Base-by-base conservation (phyloP, 345 rosid genomes). In the Turritis glabra region DNA sequence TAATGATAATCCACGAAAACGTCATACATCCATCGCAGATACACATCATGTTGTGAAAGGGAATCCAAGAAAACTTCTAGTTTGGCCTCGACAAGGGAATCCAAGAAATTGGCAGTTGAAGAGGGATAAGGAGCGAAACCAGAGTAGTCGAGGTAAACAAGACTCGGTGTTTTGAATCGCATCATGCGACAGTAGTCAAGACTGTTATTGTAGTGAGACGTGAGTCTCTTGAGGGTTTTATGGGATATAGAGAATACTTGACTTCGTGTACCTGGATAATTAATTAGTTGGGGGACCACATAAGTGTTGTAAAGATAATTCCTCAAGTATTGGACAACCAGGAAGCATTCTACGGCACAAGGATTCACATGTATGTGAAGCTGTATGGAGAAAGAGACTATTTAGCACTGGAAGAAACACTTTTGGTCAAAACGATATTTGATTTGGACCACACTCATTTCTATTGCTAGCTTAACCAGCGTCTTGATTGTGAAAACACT, bases 181-280 rank as follows among this genome's bases (percentile, higher is more conserved):
- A 3, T 8, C 13, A 4, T 1, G 7, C 32, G 30, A 43, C n/a
- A 5, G 23, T 1, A 11, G 3, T 12, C 12, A 27, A 63, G 2
- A 26, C 11, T 27, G 33, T n/a, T 61, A 0, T 2, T n/a, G 35
- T 32, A 57, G 41, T 22, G 12, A 41, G 11, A 5, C 7, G 69
- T 64, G 56, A 64, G 57, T 47, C 69, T 30, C 56, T 32, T 47
- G 19, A 65, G 57, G 44, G 69, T 30, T 48, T 65, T 8, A 44
- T 65, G 69, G 27, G 21, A 13, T 65, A 64, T 13, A 27, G 23
- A 9, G n/a, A n/a, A n/a, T n/a, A n/a, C n/a, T n/a, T n/a, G n/a
- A n/a, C n/a, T n/a, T n/a, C n/a, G n/a, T n/a, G n/a, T n/a, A n/a
- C n/a, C n/a, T n/a, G n/a, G n/a, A n/a, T n/a, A n/a, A n/a, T n/a